phyloP scores from a whole-genome alignment of 257 asterid genomes.

The Solanum clarkiae region DNA sequence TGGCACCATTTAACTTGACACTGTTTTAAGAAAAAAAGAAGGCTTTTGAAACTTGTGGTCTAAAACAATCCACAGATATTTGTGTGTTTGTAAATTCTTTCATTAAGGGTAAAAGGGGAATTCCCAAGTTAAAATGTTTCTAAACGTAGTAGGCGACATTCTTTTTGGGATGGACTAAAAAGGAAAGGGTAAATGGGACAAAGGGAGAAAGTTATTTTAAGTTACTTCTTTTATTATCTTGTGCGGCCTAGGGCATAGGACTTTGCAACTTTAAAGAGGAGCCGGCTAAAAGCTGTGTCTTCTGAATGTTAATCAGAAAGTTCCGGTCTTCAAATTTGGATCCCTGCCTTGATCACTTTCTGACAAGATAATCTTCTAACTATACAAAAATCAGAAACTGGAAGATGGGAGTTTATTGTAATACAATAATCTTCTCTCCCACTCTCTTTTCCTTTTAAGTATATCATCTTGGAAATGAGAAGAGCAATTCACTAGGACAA shows the following conservation, averaged over 20 bases:
- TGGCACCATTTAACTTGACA: no score
- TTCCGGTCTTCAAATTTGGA: neutral
- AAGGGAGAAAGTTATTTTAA: neutral
- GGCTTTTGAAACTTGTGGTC: no score
- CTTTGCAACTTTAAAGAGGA: neutral
- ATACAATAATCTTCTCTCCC: neutral
- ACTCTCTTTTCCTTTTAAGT: neutral
- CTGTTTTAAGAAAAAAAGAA: no score
- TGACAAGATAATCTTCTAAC: neutral
- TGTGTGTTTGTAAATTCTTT: no score
- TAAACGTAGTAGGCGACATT: no score
- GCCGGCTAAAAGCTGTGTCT: neutral
- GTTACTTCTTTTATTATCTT: neutral
- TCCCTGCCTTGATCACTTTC: neutral
- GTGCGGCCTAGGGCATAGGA: neutral
- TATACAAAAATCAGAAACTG: neutral
- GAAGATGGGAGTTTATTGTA: neutral
- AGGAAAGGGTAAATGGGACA: no score
- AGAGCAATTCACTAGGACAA: neutral
- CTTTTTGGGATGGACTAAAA: no score
- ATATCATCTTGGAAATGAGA: neutral
- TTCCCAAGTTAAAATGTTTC: no score
- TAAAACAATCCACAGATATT: no score
- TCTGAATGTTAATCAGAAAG: neutral
- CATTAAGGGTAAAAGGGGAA: no score